phyloP scores from a whole-genome alignment of 2,329 filamentous ascomycete genomes.

The Plectosphaerella cucumerina region DNA sequence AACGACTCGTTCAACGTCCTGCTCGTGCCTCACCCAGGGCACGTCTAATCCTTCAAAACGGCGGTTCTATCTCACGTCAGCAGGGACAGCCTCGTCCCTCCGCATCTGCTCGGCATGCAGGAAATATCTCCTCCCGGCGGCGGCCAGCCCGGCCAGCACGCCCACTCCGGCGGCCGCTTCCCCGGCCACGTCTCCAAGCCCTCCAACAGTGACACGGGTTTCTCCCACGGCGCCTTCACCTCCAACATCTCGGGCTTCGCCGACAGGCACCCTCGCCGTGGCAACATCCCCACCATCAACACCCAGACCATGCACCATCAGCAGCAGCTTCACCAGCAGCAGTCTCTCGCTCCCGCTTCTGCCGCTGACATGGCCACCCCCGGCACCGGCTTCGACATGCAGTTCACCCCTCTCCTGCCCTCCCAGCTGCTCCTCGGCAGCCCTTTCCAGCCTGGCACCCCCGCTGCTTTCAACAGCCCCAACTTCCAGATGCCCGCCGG shows the following conservation, averaged over 20 bases:
- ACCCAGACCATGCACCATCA: constrained; percentile 43
- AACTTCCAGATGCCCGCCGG: constrained; percentile 86
- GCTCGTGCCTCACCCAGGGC: constrained; percentile 45
- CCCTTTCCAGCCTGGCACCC: constrained; percentile 93
- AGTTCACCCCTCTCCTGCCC: constrained; percentile 92
- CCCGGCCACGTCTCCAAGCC: constrained; percentile 73
- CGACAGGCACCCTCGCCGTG: constrained; percentile 78
- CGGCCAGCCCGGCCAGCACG: constrained; percentile 50
- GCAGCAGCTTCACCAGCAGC: constrained; percentile 25
- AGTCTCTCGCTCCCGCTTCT: constrained; percentile 38
- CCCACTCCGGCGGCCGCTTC: constrained; percentile 56
- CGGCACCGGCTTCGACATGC: constrained; percentile 91
- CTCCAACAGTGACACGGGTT: constrained; percentile 79
- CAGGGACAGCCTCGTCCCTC: constrained; percentile 83
- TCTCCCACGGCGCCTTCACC: constrained; percentile 88
- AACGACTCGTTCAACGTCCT: constrained; percentile 9
- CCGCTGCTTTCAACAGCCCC: constrained; percentile 81
- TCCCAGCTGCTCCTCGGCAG: constrained; percentile 93
- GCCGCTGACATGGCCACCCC: constrained; percentile 77
- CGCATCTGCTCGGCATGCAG: constrained; percentile 89
- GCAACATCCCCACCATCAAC: constrained; percentile 89
- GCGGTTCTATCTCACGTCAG: constrained; percentile 72
- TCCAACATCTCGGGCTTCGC: constrained; percentile 83
- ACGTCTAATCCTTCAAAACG: constrained; percentile 69
- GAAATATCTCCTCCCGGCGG: constrained; percentile 66